Evolutionary conservation across 495 filamentous ascomycete genomes (phyloP), one percentile per base, ranked within the genome.

Genomic region (Daldinia vernicosa): DNA sequence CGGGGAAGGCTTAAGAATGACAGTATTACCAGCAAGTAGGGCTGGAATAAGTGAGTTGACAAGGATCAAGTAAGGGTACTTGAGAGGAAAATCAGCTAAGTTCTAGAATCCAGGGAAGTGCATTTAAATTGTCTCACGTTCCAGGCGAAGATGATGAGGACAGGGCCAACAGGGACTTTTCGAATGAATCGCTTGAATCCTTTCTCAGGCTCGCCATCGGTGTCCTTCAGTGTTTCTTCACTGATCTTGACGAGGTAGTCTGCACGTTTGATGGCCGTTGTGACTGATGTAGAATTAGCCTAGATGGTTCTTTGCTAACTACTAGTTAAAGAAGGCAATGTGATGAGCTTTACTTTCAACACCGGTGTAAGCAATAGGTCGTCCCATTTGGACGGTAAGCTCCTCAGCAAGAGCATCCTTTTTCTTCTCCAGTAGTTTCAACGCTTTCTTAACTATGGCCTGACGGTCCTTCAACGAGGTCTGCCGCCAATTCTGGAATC

Each of bases 41-140:
- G 94, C 94, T 3, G 94, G 94, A 58, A 98, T 90, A 59, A 98
- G 81, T 8, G 92, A 92, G 80, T 98, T 98, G 73, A 97, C 89
- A 6, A 97, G 85, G 71, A 94, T 95, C 51, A 98, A 83, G 74
- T 96, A 98, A 12, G 94, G 94, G 75, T 98, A 98, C 93, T 97
- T 97, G 74, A 22, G 12, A 35, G 50, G 43, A 7, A 40, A 43
- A 59, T 68, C 14, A 64, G 70, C 4, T 28, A 14, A 0, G 19
- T 58, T 67, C 56, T 26, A 57, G 19, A 47, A 51, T 67, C 50
- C 26, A 60, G 19, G 28, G 19, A 52, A 30, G 7, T 43, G 12
- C 50, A 32, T 22, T 47, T 28, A 47, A 47, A 47, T 40, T 58
- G 19, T 85, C 91, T 79, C 80, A 94, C 93, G 78, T 98, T 98